Evolutionary conservation across 2,329 filamentous ascomycete genomes (phyloP).

Genomic region (Sporothrix pseudoabietina): DNA sequence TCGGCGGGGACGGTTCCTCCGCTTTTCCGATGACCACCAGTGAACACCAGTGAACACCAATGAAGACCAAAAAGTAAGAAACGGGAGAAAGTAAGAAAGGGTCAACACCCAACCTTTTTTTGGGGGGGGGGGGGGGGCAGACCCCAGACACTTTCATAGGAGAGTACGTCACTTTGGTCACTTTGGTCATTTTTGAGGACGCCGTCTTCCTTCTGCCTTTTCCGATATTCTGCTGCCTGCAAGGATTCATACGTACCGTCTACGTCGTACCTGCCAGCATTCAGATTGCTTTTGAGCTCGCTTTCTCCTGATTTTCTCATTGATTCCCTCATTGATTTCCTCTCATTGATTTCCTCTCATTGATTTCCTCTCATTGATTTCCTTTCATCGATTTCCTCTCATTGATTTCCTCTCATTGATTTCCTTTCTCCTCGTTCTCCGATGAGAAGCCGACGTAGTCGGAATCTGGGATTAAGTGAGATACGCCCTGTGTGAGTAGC

Average conservation of each 20-base stretch:
- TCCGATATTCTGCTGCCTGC: not conserved
- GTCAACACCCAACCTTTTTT: not conserved
- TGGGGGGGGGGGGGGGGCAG: too few relatives aligned
- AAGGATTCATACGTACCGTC: not conserved
- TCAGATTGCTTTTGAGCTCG: not conserved
- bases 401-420: not conserved
- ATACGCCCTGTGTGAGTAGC: not conserved
- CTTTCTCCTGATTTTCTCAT: not conserved
- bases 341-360: not conserved
- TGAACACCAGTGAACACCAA: too few relatives aligned
- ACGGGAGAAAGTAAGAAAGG: not conserved
- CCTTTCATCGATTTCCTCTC: too few relatives aligned
- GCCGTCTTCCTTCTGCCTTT: not conserved
- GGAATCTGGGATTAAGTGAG: not conserved
- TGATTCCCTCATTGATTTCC: not conserved
- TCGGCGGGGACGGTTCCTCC: constrained; percentile 3
- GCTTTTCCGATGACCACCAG: not conserved
- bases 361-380: not conserved
- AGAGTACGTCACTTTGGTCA: not conserved
- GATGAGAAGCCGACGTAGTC: not conserved
- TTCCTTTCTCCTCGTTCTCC: constrained; percentile 13
- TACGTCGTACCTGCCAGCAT: not conserved
- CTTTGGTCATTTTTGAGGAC: not conserved
- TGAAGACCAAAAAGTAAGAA: not conserved
- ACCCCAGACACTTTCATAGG: not conserved